Percentiles rank a stretch among this genome's conserved stretches.
Evolutionary conservation across 768 basidiomycete species (phyloP).

Genomic region (Lyophyllum atratum): DNA sequence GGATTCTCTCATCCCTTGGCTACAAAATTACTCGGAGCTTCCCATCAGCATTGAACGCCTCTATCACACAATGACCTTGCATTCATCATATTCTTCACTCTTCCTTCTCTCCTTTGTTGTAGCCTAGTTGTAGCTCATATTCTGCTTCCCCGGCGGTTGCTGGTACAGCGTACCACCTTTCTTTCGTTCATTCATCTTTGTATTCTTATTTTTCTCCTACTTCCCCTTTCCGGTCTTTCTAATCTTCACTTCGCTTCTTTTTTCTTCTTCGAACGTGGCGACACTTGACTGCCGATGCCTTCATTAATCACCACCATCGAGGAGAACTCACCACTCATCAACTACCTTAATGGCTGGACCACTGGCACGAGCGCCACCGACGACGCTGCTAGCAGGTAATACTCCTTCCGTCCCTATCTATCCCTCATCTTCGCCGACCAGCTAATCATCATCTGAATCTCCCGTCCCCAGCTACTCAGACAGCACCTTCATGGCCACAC

Average conservation of each 20-base stretch:
- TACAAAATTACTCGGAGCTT: background rate
- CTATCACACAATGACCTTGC: background rate
- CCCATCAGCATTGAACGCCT: background rate
- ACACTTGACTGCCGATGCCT: constrained; percentile 6
- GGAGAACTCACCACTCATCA: constrained; percentile 20
- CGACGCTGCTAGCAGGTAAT: constrained; percentile 4
- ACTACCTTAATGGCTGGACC: constrained; percentile 12
- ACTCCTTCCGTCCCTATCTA: background rate
- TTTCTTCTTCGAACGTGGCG: background rate
- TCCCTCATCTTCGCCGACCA: background rate
- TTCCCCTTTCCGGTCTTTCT: background rate
- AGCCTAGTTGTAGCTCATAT: background rate
- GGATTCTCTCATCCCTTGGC: background rate
- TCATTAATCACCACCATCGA: constrained; percentile 14
- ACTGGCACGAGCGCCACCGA: constrained; percentile 9
- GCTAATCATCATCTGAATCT: background rate
- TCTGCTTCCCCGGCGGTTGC: background rate
- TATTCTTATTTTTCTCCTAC: background rate
- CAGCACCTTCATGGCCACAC: constrained; percentile 41
- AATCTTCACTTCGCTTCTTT: background rate
- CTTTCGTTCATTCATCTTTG: background rate
- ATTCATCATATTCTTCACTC: background rate
- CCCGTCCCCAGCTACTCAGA: constrained; percentile 32
- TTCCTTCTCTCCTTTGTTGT: background rate
- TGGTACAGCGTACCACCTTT: background rate